Evolutionary conservation across 495 filamentous ascomycete species (phyloP), one percentile per base, ranked within the genome.

Genomic region (Viridothelium virens): DNA sequence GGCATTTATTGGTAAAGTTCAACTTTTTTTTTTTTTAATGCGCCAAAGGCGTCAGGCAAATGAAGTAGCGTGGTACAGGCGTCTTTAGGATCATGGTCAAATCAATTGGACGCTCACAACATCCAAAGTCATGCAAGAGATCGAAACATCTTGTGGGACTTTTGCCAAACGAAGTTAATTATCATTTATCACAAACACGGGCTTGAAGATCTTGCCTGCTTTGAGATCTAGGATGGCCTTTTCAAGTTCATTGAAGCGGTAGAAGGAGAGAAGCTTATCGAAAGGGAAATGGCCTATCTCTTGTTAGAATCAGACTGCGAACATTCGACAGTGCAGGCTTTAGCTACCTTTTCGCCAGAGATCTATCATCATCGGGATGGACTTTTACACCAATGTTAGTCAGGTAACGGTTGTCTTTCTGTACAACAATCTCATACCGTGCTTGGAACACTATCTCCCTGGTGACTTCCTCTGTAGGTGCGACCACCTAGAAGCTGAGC

Each of bases 121-220:
- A 25, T 25, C 25, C 25, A 25, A 25, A 25, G 25, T 1, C 25
- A 25, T 25, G 25, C 25, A 25, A 25, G 25, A 25, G 25, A 25
- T 25, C 25, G 25, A 25, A 25, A 25, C 25, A 25, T 25, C 25
- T 25, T 25, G 25, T 25, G 25, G 25, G 25, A 25, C 25, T 25
- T 25, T 25, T 25, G 25, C 25, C 25, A 25, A 25, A 25, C 10
- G n/a, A 25, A n/a, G 5, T n/a, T 53, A 11, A 25, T 53, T 18
- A 25, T 9, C n/a, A 53, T 36, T 14, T 7, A 25, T 59, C 1
- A 69, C 53, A 5, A 69, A 56, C 47, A 69, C 47, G 38, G 67
- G 67, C 64, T 69, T 69, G 18, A 69, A 66, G 36, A 67, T 65
- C 38, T 63, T 63, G 31, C 68, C 68, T 33, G 14, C 36, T 37